These are phyloP conservation scores for Podospora fimiseda DNA, from an alignment of 495 filamentous ascomycete species.

Conservation along the genomic window DNA sequence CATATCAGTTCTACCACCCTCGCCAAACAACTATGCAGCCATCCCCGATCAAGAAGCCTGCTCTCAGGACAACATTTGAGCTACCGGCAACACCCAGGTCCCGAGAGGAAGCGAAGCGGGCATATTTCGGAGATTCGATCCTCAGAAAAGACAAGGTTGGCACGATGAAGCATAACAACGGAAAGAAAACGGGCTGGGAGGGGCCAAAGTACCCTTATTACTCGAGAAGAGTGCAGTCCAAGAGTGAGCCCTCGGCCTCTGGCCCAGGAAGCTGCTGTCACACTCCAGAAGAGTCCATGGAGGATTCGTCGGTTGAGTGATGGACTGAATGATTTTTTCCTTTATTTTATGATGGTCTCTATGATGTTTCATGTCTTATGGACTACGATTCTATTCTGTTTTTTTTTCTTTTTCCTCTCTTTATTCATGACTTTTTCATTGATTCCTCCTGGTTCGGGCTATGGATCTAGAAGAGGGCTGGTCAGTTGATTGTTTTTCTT, in stretches of 20 bases:
- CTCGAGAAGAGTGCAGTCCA: conserved; percentile 27
- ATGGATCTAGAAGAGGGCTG: background rate
- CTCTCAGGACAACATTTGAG: background rate
- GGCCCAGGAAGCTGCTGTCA: background rate
- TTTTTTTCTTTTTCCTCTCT: background rate
- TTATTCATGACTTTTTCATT: background rate
- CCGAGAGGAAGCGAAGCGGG: background rate
- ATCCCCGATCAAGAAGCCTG: background rate
- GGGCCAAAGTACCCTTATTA: conserved; percentile 22
- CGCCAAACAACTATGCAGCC: background rate
- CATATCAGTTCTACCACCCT: conserved; percentile 13
- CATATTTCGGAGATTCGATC: background rate
- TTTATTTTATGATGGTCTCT: background rate
- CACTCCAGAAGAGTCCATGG: background rate
- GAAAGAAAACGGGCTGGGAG: background rate
- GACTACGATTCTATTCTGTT: background rate
- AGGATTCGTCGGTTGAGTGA: background rate
- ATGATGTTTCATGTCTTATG: background rate
- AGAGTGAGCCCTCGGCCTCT: conserved; percentile 26
- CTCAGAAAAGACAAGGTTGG: background rate
- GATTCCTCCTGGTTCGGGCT: background rate
- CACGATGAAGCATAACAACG: background rate
- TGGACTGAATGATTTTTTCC: background rate
- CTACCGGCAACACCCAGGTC: background rate
- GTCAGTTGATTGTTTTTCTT: background rate